Conservation (phyloP, 2,329 filamentous ascomycete species). For the Passalora sequoiae region DNA sequence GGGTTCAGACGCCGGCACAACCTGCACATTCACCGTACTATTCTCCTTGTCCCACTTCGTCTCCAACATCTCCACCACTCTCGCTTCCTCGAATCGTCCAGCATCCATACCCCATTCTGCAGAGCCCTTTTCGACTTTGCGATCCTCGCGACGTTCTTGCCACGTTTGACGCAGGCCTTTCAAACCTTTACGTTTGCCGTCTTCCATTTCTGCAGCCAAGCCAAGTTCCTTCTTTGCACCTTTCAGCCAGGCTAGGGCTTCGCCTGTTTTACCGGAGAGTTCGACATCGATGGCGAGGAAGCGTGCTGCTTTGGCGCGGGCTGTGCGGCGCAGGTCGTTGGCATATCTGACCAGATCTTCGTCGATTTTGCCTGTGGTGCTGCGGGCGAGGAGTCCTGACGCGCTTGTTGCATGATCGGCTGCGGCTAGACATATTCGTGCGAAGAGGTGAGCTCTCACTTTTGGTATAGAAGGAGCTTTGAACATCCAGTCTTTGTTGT, state of each 20-base stretch:
- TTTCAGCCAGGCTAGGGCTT: conserved; percentile 78
- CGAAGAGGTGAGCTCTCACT: conserved; percentile 82
- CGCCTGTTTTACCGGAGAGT: conserved; percentile 70
- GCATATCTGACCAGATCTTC: conserved; percentile 66
- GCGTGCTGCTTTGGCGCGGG: conserved; percentile 77
- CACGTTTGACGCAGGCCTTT: conserved; percentile 67
- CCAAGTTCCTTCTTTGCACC: conserved; percentile 73
- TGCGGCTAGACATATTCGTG: conserved; percentile 78
- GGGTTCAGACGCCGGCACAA: conserved; percentile 65
- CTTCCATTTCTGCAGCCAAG: conserved; percentile 43
- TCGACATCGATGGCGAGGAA: conserved; percentile 92
- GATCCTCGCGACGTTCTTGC: conserved; percentile 72
- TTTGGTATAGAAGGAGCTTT: conserved; percentile 81
- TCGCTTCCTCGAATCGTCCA: conserved; percentile 74
- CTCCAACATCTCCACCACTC: conserved; percentile 81
- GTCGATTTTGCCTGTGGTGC: conserved; percentile 51
- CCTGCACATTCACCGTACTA: conserved; percentile 82
- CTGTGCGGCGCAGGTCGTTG: conserved; percentile 67
- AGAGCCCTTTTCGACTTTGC: conserved; percentile 64
- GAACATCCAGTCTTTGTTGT: conserved; percentile 95
- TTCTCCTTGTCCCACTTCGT: conserved; percentile 90
- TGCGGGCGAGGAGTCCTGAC: conserved; percentile 44
- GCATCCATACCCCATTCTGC: conserved; percentile 73
- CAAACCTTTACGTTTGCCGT: conserved; percentile 52
- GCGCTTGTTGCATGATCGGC: conserved; percentile 81